These are phyloP conservation scores for Entophlyctis helioformis DNA, from an alignment of 192 early-diverging fungal species.

Conservation along the genomic window DNA sequence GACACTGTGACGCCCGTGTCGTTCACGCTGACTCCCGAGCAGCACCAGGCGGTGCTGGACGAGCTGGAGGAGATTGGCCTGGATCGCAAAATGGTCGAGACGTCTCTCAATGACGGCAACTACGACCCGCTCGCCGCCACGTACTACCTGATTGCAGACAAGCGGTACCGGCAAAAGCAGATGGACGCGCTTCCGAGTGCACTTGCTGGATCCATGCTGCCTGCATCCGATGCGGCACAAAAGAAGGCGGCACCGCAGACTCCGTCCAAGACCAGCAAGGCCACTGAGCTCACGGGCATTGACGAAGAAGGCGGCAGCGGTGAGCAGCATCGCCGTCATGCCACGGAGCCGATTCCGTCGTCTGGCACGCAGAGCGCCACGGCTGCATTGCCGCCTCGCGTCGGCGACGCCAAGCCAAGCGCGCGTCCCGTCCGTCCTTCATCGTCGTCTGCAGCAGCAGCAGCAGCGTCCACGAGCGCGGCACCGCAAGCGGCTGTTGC, in stretches of 20 bases:
- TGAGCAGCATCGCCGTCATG: no score
- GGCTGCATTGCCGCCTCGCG: no score
- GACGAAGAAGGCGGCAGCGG: conserved; percentile 10
- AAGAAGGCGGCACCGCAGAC: no score
- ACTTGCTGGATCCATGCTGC: no score
- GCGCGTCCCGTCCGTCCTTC: no score
- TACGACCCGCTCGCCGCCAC: conserved; percentile 47
- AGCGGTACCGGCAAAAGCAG: conserved; percentile 20
- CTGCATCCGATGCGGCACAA: no score
- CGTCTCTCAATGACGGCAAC: conserved; percentile 30
- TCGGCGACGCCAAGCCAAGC: no score
- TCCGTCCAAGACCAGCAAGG: conserved; percentile 11
- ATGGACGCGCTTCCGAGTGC: neutral
- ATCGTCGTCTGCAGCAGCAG: conserved; percentile 1
- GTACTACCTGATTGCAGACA: conserved; percentile 42
- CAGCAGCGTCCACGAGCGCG: neutral
- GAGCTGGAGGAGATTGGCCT: conserved; percentile 47
- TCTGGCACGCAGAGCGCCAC: no score
- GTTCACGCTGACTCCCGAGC: conserved; percentile 23
- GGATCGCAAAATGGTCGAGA: conserved; percentile 24
- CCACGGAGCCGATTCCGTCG: no score
- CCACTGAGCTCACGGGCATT: conserved; percentile 11
- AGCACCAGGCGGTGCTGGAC: conserved; percentile 28
- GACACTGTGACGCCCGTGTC: conserved; percentile 1
- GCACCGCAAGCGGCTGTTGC: conserved; percentile 3